Evolutionary conservation across 2,329 filamentous ascomycete genomes (phyloP).

Genomic region (Colletotrichum scovillei): DNA sequence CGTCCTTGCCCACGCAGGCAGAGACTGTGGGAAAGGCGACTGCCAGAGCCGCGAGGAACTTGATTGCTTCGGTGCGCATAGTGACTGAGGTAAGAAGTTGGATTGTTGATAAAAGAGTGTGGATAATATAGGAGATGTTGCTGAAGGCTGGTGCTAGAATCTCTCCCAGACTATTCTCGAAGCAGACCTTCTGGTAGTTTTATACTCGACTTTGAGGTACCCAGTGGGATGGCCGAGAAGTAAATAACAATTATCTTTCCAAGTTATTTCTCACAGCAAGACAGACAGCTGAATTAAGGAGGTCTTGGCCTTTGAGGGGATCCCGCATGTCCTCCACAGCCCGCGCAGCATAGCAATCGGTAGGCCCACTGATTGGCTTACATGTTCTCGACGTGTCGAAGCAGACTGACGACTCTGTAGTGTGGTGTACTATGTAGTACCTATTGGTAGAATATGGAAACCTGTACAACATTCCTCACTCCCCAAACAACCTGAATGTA

Average conservation of each 20-base stretch:
- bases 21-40: slow-evolving; percentile 37
- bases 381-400: slow-evolving; percentile 1
- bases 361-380: slow-evolving; percentile 1
- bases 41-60: slow-evolving; percentile 27
- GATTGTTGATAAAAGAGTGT: not conserved
- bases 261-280: not conserved
- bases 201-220: not conserved
- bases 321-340: slow-evolving; percentile 5
- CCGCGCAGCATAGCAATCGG: not conserved
- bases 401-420: no score
- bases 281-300: slow-evolving; percentile 20
- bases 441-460: not conserved
- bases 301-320: slow-evolving; percentile 18
- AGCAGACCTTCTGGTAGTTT: not conserved
- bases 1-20: slow-evolving; percentile 41
- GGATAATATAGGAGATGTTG: not conserved
- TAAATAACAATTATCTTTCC: not conserved
- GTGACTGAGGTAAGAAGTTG: not conserved
- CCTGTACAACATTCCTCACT: not conserved
- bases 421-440: not conserved
- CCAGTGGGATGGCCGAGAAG: not conserved
- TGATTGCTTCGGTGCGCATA: slow-evolving; percentile 23
- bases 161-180: no score
- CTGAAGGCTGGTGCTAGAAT: not conserved
- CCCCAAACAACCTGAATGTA: not conserved